Base-by-base conservation (phyloP, 2,329 filamentous ascomycete genomes). In the Colletotrichum gigasporum region DNA sequence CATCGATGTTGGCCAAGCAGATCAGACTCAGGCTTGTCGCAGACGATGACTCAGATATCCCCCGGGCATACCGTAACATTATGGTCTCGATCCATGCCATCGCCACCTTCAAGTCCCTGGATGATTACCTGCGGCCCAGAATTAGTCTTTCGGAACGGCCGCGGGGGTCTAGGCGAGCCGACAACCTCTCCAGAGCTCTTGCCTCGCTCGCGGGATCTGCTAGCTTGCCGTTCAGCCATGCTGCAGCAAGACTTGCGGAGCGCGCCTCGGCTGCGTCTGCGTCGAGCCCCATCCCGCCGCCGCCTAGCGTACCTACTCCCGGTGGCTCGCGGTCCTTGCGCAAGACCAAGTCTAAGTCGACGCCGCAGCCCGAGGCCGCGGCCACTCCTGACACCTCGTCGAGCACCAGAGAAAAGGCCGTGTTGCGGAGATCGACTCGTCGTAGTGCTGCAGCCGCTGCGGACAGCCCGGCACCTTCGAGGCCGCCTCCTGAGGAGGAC, bases 51-150 rank as follows among this genome's bases (percentile, higher is more conserved):
- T 95, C 94, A 1, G 92, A 96, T 50, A 96, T 99, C 64, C 96
- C 96, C 16, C 86, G 90, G 34, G 85, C 91, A 0, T 98, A 97
- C 74, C 88, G 92, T 20, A 97, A 95, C 69, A 96, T 99, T 67
- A 97, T 97, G 91, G 96, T 99, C 1, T 97, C 94, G 0, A 99
- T 99, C 61, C 96, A 99, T 75, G 96, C 96, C 14, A 98, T 99
- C 72, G 95, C 96, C 2, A 98, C 94, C 0, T 98, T 99, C 82
- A 98, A 97, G 76, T 92, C 95, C 0, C 81, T 99, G 22, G 96
- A 98, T 73, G 96, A 99, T 74, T 99, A 98, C 75, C 84, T 99
- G 42, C 90, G 96, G 35, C 96, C 96, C 7, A 88, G 95, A 65
- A 97, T 99, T 63, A 93, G 85, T 71, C 76, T 96, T 12, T 89